Evolutionary conservation across 148 eudicot species (phyloP), one percentile per base, ranked within the genome.

Genomic region (Bassia scoparia): DNA sequence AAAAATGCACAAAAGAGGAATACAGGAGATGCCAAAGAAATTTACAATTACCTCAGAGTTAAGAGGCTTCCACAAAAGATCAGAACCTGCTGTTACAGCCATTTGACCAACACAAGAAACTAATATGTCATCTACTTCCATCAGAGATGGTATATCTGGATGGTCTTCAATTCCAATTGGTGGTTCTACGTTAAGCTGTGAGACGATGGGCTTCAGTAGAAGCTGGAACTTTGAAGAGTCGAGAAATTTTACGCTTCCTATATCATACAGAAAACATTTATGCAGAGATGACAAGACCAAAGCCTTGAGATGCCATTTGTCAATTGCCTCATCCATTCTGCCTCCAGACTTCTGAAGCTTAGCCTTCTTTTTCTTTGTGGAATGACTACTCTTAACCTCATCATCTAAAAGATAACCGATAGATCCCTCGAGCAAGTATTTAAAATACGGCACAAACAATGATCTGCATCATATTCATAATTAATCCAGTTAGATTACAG

Each of bases 381-480:
- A 70, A 38, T 67, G 71, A 21, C 69, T 74, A 70, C 49, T 63
- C 65, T 77, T 79, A 61, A 41, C 85, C 69, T 84, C 86, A 76
- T 82, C 77, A 61, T 83, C 87, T 15, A 83, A 81, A 13, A 95
- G 90, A 87, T 83, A 82, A 61, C 80, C 82, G 53, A 89, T 75
- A 80, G 87, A 86, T 52, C 88, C 87, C 69, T 87, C 90, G 7
- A 86, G 85, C 82, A 95, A 68, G 82, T 88, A 88, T 79, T 95
- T 95, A 86, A 95, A 95, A 86, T 91, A 88, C 54, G 98, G 97
- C 17, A 95, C 97, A 87, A 95, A 95, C 50, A 91, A 73, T 17
- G 96, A 88, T 68, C 98, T 94, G 89, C 76, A 38, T 16, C 54
- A 24, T 69, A 76, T 70, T 20, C 41, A 72, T 27, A 71, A 24